A percentile compares a stretch with the other conserved stretches of the same genome.
Conservation (phyloP, 1,284 basidiomycete species). For the Peniophora sp. region DNA sequence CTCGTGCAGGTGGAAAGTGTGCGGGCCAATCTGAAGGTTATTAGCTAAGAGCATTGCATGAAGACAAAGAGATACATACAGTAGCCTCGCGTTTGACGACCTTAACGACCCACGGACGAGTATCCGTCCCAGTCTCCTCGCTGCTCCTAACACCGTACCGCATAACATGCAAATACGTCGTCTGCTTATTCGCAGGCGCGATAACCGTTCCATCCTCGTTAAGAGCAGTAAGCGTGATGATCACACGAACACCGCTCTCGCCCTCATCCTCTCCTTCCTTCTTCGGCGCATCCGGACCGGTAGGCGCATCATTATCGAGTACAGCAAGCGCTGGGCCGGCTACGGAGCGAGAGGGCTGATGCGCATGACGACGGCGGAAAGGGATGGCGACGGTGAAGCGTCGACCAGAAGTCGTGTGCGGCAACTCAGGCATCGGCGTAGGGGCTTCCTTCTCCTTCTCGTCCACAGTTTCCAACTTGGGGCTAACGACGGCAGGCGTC, state of each 20-base stretch:
- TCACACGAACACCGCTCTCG: constrained; percentile 64
- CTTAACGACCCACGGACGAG: constrained; percentile 78
- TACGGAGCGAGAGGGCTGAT: constrained; percentile 38
- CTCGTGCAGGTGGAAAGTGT: constrained; percentile 88
- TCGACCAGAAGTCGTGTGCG: constrained; percentile 25
- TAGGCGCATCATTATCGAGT: constrained; percentile 48
- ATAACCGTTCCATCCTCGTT: constrained; percentile 64
- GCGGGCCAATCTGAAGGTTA: constrained; percentile 67
- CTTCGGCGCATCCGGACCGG: constrained; percentile 30
- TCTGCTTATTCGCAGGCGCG: constrained; percentile 69
- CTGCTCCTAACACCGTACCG: constrained; percentile 43
- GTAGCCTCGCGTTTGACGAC: constrained; percentile 86
- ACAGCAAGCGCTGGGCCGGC: constrained; percentile 71
- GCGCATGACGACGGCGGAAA: constrained; percentile 41
- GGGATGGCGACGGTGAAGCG: constrained; percentile 50
- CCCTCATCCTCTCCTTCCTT: constrained; percentile 36
- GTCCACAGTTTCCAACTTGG: constrained; percentile 4
- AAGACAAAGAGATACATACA: constrained; percentile 24
- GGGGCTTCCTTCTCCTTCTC: neutral
- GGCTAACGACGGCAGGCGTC: neutral
- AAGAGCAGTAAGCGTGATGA: constrained; percentile 70
- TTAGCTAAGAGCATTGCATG: neutral
- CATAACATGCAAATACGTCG: constrained; percentile 81
- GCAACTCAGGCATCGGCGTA: neutral
- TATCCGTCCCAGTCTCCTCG: constrained; percentile 26